These are phyloP conservation scores for Schizochytrium sp. DNA, from an alignment of 108 stramenopile species.

Conservation along the genomic window DNA sequence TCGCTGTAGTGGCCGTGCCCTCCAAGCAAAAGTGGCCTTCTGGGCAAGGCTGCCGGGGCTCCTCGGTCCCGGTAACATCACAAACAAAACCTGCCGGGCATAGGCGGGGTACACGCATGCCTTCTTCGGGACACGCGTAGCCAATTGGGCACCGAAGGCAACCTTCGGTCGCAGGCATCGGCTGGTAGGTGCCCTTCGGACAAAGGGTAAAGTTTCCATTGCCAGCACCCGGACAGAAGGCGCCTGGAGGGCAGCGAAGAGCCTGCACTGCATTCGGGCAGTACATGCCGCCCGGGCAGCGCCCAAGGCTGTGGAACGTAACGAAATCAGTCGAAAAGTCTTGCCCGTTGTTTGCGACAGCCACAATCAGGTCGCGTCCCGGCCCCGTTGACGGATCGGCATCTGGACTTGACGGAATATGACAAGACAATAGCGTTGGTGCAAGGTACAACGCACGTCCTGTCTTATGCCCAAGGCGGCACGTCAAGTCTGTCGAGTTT, in stretches of 20 bases:
- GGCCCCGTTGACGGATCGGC: neutral
- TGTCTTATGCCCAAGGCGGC: constrained; percentile 37
- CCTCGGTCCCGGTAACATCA: constrained; percentile 51
- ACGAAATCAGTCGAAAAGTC: constrained; percentile 36
- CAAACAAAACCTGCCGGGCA: constrained; percentile 60
- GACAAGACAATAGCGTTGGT: neutral
- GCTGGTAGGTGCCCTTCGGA: constrained; percentile 56
- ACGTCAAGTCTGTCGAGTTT: constrained; percentile 42
- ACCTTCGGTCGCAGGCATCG: constrained; percentile 17
- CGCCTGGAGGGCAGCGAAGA: constrained; percentile 27
- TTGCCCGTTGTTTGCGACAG: constrained; percentile 47
- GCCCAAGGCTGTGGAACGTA: neutral
- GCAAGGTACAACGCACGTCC: constrained; percentile 29
- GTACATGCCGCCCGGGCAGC: constrained; percentile 8
- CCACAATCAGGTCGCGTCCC: neutral
- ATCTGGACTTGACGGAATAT: neutral
- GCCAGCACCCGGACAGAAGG: constrained; percentile 44
- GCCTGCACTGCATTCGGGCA: neutral
- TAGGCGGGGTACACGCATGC: constrained; percentile 51
- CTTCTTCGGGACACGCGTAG: constrained; percentile 52
- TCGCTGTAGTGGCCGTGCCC: constrained; percentile 53
- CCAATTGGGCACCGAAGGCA: constrained; percentile 61
- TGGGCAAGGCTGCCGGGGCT: constrained; percentile 56
- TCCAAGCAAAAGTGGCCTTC: constrained; percentile 60
- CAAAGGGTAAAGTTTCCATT: constrained; percentile 56